Conservation (phyloP, 2,329 filamentous ascomycete genomes). For the Calonectria pauciramosa region DNA sequence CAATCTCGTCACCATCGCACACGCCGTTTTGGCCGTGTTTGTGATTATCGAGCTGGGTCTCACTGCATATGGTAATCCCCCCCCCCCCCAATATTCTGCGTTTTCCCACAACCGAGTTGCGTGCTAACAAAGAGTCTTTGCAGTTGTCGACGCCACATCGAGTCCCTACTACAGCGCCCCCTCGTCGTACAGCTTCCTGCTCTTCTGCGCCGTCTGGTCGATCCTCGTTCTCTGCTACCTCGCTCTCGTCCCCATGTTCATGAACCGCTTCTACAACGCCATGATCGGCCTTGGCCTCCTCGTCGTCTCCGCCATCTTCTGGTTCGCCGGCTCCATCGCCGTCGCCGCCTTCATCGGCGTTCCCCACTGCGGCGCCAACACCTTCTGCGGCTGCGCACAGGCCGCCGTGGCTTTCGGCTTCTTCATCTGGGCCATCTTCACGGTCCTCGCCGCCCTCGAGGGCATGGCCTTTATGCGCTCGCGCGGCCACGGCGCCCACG, state of each 20-base stretch:
- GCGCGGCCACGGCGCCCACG: constrained; percentile 51
- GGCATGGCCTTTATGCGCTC: constrained; percentile 59
- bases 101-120: neutral
- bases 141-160: constrained; percentile 54
- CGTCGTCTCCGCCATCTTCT: constrained; percentile 84
- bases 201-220: constrained; percentile 86
- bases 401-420: constrained; percentile 77
- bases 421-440: constrained; percentile 71
- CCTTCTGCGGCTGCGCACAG: constrained; percentile 71
- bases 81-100: constrained; percentile 10
- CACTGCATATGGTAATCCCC: constrained; percentile 81
- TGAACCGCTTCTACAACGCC: constrained; percentile 72
- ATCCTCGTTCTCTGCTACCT: constrained; percentile 80
- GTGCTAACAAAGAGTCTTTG: constrained; percentile 2
- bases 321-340: constrained; percentile 89
- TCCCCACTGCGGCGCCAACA: constrained; percentile 64
- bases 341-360: constrained; percentile 75
- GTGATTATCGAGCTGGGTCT: constrained; percentile 82
- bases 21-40: constrained; percentile 76
- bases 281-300: constrained; percentile 78
- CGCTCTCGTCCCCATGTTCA: constrained; percentile 74
- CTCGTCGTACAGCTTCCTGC: constrained; percentile 78
- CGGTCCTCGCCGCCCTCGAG: constrained; percentile 62
- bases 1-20: constrained; percentile 72
- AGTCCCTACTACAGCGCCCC: constrained; percentile 54